A percentile compares a stretch with the other conserved stretches of the same genome.
Conservation (phyloP, 208 protist genomes). For the Entamoeba histolytica region DNA sequence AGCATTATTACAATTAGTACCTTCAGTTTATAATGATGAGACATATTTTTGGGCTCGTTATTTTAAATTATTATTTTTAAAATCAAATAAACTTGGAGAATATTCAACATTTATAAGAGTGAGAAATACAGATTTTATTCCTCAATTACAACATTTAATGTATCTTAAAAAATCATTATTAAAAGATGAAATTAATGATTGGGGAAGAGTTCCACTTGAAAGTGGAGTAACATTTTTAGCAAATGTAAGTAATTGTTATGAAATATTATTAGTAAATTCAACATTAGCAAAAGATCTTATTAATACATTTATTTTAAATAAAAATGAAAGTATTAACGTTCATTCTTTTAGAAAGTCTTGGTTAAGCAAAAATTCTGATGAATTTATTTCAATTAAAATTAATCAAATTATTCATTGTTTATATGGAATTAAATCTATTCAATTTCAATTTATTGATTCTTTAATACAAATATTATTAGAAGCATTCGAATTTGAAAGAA, state of each 20-base stretch:
- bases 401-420: not conserved
- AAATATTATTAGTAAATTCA: not conserved
- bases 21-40: not conserved
- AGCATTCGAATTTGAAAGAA: not conserved
- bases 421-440: not conserved
- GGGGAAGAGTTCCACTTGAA: not conserved
- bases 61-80: not conserved
- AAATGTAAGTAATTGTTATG: not conserved
- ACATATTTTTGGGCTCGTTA: not conserved
- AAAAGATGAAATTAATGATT: not conserved
- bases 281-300: not conserved
- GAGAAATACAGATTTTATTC: not conserved
- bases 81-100: not conserved
- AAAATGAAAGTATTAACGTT: not conserved
- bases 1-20: not conserved
- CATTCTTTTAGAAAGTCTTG: not conserved
- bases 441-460: not conserved
- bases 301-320: not conserved
- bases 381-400: not conserved
- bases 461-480: not conserved
- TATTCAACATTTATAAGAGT: not conserved
- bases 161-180: not conserved
- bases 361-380: not conserved
- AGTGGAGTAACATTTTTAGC: not conserved
- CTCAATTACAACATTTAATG: not conserved